phyloP scores from a whole-genome alignment of 768 basidiomycete genomes.

The Lactarius evosmus region DNA sequence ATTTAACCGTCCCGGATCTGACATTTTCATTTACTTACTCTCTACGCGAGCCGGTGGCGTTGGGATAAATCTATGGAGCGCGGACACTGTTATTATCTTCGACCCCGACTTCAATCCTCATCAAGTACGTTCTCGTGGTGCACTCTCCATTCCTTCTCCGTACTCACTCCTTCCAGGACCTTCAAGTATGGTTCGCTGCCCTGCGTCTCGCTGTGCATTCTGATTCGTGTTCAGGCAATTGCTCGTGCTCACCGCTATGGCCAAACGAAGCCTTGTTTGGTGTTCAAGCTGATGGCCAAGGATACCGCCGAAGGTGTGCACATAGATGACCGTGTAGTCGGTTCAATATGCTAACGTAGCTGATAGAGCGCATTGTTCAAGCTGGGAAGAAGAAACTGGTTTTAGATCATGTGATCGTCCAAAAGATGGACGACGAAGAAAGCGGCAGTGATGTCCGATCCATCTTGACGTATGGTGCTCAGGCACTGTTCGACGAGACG shows the following conservation, averaged over 20 bases:
- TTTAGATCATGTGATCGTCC: slow-evolving; percentile 91
- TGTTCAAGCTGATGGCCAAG: slow-evolving; percentile 96
- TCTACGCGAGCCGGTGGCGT: slow-evolving; percentile 68
- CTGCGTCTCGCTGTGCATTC: not conserved
- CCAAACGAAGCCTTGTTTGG: slow-evolving; percentile 89
- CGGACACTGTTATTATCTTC: slow-evolving; percentile 85
- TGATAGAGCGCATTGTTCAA: slow-evolving; percentile 82
- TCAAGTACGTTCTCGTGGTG: slow-evolving; percentile 49
- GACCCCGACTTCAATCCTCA: slow-evolving; percentile 99
- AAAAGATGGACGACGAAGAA: slow-evolving; percentile 89
- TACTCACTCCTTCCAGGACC: slow-evolving; percentile 51
- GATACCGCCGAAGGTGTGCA: slow-evolving; percentile 80
- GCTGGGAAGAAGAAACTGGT: slow-evolving; percentile 94
- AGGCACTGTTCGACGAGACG: slow-evolving; percentile 74
- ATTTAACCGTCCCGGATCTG: slow-evolving; percentile 85
- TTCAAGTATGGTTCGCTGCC: slow-evolving; percentile 61
- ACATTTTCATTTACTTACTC: slow-evolving; percentile 86
- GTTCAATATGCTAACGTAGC: not conserved
- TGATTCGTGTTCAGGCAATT: slow-evolving; percentile 62
- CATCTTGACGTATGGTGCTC: slow-evolving; percentile 86
- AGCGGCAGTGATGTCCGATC: slow-evolving; percentile 75
- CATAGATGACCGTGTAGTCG: not conserved
- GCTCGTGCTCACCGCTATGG: slow-evolving; percentile 93
- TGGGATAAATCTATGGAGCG: slow-evolving; percentile 59
- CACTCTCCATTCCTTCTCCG: not conserved